Conservation (phyloP, 495 filamentous ascomycete species). For the Neurospora terricola region DNA sequence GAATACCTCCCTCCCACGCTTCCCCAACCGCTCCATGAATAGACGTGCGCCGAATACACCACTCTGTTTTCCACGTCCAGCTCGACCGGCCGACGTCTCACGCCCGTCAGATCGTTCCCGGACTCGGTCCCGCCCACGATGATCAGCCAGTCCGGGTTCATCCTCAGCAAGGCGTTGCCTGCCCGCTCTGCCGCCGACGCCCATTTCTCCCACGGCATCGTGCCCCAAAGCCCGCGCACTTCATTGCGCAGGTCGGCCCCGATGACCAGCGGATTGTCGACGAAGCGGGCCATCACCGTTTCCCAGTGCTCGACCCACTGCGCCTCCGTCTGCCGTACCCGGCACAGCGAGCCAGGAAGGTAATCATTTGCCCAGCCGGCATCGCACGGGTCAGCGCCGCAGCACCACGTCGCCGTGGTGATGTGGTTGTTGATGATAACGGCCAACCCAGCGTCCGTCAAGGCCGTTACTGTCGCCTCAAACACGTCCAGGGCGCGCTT, state of each 20-base stretch:
- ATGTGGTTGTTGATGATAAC: slow-evolving; percentile 56
- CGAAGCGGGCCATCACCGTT: slow-evolving; percentile 42
- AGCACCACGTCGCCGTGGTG: slow-evolving; percentile 52
- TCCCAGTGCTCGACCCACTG: slow-evolving; percentile 53
- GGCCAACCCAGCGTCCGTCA: slow-evolving; percentile 46
- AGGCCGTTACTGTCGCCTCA: slow-evolving; percentile 38
- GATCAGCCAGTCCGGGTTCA: slow-evolving; percentile 52
- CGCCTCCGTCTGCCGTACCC: slow-evolving; percentile 44
- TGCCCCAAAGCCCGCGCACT: slow-evolving; percentile 51
- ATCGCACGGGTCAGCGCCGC: slow-evolving; percentile 50
- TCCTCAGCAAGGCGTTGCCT: slow-evolving; percentile 41
- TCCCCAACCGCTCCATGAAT: slow-evolving; percentile 54
- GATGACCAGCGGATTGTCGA: slow-evolving; percentile 43
- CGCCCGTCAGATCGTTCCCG: slow-evolving; percentile 46
- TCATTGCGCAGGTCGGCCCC: slow-evolving; percentile 53
- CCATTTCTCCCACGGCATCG: slow-evolving; percentile 50
- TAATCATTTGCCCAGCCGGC: slow-evolving; percentile 48
- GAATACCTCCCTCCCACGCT: slow-evolving; percentile 40
- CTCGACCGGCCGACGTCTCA: slow-evolving; percentile 36
- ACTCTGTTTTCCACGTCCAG: slow-evolving; percentile 41
- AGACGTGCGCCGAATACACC: slow-evolving; percentile 55
- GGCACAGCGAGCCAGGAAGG: slow-evolving; percentile 38
- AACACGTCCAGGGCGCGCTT: slow-evolving; percentile 44
- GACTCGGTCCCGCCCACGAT: slow-evolving; percentile 52
- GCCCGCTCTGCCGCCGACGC: slow-evolving; percentile 47